Conservation (phyloP, 1,284 basidiomycete genomes). For the Apiotrichum laibachii region DNA sequence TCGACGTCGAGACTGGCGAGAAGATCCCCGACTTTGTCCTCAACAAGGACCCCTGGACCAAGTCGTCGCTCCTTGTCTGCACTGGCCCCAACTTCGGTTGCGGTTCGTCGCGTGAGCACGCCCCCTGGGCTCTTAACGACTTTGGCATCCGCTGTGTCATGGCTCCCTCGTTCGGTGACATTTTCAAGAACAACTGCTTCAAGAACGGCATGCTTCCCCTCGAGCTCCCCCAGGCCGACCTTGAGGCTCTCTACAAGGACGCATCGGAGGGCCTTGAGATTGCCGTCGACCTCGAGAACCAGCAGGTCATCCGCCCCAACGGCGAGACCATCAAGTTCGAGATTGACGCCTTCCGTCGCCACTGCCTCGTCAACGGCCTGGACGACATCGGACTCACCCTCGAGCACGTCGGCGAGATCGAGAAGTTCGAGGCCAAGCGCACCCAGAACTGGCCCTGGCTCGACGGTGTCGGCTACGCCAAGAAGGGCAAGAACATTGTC, state of each 20-base stretch:
- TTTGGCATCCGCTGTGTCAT: conserved; percentile 92
- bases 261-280: conserved; percentile 75
- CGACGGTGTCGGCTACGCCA: conserved; percentile 81
- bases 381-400: conserved; percentile 92
- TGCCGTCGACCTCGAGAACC: conserved; percentile 84
- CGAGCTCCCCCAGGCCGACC: conserved; percentile 70
- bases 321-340: conserved; percentile 74
- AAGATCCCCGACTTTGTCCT: conserved; percentile 83
- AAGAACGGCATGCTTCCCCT: conserved; percentile 96
- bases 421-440: conserved; percentile 71
- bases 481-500: conserved; percentile 59
- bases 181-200: conserved; percentile 75
- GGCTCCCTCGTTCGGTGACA: conserved; percentile 91
- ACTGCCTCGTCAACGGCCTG: conserved; percentile 87
- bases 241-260: conserved; percentile 72
- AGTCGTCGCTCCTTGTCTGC: conserved; percentile 80
- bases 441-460: conserved; percentile 85
- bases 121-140: conserved; percentile 94
- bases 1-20: conserved; percentile 69
- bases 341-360: conserved; percentile 81
- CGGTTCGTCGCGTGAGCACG: conserved; percentile 90
- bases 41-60: conserved; percentile 77
- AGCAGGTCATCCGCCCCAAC: conserved; percentile 73
- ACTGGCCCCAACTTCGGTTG: conserved; percentile 93
- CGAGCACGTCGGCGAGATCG: conserved; percentile 67